These are phyloP conservation scores for Mycotypha africana DNA, from an alignment of 371 early-diverging fungal genomes.

Conservation along the genomic window DNA sequence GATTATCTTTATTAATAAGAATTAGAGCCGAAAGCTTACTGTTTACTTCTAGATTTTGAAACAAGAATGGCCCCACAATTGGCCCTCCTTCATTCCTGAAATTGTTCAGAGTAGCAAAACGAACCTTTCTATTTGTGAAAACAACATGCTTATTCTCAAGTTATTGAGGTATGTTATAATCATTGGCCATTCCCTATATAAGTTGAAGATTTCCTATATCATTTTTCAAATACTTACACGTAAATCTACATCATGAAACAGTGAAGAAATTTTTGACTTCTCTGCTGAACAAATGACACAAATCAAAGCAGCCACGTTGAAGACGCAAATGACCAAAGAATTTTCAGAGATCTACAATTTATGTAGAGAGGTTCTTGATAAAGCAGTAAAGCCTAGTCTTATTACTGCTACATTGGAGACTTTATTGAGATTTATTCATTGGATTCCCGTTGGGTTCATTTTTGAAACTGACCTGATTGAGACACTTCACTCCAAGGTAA, in stretches of 20 bases:
- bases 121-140: constrained; percentile 93
- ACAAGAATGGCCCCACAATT: constrained; percentile 99
- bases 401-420: constrained; percentile 92
- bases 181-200: too few species aligned
- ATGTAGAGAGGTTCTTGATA: constrained; percentile 92
- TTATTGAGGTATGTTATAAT: constrained; percentile 70
- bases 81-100: constrained; percentile 99
- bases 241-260: constrained; percentile 17
- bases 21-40: background rate
- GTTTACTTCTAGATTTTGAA: constrained; percentile 82
- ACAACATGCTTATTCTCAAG: constrained; percentile 98
- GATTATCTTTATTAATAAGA: too few species aligned
- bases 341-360: constrained; percentile 95
- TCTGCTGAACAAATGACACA: constrained; percentile 98
- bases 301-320: constrained; percentile 85
- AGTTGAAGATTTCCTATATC: background rate
- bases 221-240: background rate
- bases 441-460: constrained; percentile 96
- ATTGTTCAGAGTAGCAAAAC: constrained; percentile 92
- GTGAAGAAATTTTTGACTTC: constrained; percentile 99
- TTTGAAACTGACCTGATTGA: constrained; percentile 94
- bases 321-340: constrained; percentile 94
- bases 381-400: constrained; percentile 82
- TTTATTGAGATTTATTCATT: constrained; percentile 91
- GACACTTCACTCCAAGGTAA: constrained; percentile 74